Base-by-base conservation (phyloP, 1,284 basidiomycete genomes). In the Porodaedalea pini region DNA sequence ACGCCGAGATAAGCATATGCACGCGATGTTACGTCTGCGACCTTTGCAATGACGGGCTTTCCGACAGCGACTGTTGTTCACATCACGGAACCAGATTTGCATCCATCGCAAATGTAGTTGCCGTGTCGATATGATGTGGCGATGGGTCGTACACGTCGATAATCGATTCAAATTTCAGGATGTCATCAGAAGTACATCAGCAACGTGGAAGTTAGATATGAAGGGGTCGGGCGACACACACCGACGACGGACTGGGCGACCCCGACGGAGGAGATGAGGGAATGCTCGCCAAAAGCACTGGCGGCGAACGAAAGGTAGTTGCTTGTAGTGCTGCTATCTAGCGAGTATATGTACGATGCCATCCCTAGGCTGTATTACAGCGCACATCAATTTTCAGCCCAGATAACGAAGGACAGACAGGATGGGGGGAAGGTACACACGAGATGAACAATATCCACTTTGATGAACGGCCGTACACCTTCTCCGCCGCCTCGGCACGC, bases 21-120 rank as follows among this genome's bases (percentile, higher is more conserved):
- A 62, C 82, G 75, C 11, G 80, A 82, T 11, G 75, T 74, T 15
- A 88, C 81, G 66, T 93, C 90, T 1, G 88, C 82, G 34, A 92
- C 70, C 70, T 91, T 92, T 2, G 90, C 90, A 64, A 90, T 85
- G 45, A 90, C 78, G 1, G 90, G 90, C 71, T 92, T 92, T 36
- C 88, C 81, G 45, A 85, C 78, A 21, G 83, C 83, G 59, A 84
- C 72, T 75, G 44, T 6, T 13, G 27, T 23, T 2, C 13, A 40
- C n/a, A 39, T 37, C 7, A 53, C 36, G 21, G 32, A 17, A 36
- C n/a, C 27, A 13, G 49, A 31, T 32, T 51, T 27, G 32, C 32
- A 13, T 34, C 6, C 32, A 34, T 34, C 32, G 32, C 32, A 34
- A 34, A 34, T 34, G 13, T 6, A 34, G 32, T 13, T 37, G n/a